A percentile compares a stretch with the other conserved stretches of the same genome.
Evolutionary conservation across 306 rosid genomes (phyloP).

Genomic region (Dryas alaskensis): DNA sequence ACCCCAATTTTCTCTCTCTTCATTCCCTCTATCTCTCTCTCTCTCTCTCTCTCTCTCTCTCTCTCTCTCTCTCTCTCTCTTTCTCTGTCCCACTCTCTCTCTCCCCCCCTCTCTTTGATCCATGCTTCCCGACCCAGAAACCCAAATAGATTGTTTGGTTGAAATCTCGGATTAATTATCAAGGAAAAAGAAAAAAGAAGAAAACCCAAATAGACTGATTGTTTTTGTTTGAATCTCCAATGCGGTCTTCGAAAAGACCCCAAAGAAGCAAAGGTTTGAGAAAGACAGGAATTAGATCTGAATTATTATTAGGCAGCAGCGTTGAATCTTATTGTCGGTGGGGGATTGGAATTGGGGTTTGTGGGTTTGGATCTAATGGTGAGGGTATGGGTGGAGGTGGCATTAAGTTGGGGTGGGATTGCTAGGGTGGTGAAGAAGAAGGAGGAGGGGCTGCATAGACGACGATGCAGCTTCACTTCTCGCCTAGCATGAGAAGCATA

Average conservation of each 20-base stretch:
- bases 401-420: slow-evolving; percentile 34
- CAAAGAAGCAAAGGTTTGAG: slow-evolving; percentile 35
- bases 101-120: slow-evolving; percentile 36
- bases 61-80: neutral
- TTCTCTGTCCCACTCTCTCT: slow-evolving; percentile 12
- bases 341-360: slow-evolving; percentile 33
- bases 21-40: neutral
- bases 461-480: slow-evolving; percentile 99
- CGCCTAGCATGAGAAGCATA: slow-evolving; percentile 99
- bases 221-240: slow-evolving; percentile 34
- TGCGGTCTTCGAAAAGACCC: slow-evolving; percentile 54
- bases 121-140: slow-evolving; percentile 36
- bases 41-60: slow-evolving; percentile 1
- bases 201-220: neutral
- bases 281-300: slow-evolving; percentile 40
- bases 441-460: slow-evolving; percentile 72
- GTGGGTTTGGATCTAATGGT: slow-evolving; percentile 66
- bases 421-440: slow-evolving; percentile 41
- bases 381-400: slow-evolving; percentile 44
- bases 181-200: neutral
- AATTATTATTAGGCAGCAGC: slow-evolving; percentile 5
- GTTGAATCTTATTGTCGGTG: slow-evolving; percentile 33
- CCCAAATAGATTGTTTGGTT: slow-evolving; percentile 9
- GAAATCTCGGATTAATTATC: slow-evolving; percentile 16
- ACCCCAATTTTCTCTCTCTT: slow-evolving; percentile 34